phyloP scores from a whole-genome alignment of 1,284 basidiomycete genomes.

The Cutaneotrichosporon daszewskae region DNA sequence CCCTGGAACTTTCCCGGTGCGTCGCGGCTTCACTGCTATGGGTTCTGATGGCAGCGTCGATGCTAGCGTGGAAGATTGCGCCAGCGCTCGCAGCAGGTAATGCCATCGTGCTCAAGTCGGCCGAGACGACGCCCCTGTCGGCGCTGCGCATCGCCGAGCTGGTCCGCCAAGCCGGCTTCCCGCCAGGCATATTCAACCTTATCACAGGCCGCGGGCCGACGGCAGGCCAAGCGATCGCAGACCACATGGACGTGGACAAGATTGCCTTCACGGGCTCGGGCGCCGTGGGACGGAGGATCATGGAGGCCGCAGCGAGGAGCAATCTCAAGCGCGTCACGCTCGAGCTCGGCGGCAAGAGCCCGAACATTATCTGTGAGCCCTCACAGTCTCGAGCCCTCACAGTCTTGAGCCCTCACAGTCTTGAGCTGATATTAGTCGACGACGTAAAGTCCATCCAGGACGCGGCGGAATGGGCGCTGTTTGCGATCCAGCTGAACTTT shows the following conservation, averaged over 20 bases:
- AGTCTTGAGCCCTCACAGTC: neutral
- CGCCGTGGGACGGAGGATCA: conserved; percentile 72
- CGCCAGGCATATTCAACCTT: conserved; percentile 80
- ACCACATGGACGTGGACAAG: conserved; percentile 74
- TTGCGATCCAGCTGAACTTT: conserved; percentile 12
- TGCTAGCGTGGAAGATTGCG: conserved; percentile 84
- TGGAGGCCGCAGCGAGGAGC: conserved; percentile 70
- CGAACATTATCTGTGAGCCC: conserved; percentile 21
- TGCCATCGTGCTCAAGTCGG: conserved; percentile 24
- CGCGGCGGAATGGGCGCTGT: conserved; percentile 25
- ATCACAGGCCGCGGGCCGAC: conserved; percentile 64
- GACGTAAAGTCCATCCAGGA: conserved; percentile 18
- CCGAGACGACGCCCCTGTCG: conserved; percentile 80
- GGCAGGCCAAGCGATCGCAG: conserved; percentile 52
- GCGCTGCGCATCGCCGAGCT: conserved; percentile 59
- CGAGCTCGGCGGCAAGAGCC: conserved; percentile 50
- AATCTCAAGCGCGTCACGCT: conserved; percentile 64
- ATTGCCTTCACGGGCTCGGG: conserved; percentile 53
- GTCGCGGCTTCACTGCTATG: no score
- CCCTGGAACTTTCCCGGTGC: conserved; percentile 59
- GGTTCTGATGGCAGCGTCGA: conserved; percentile 57
- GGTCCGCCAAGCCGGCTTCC: conserved; percentile 75
- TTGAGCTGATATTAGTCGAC: no score
- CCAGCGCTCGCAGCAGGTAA: conserved; percentile 69
- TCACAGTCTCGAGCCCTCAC: neutral